Evolutionary conservation across 1,139 yeast genomes (phyloP).

Genomic region (Zygoascus hellenicus): DNA sequence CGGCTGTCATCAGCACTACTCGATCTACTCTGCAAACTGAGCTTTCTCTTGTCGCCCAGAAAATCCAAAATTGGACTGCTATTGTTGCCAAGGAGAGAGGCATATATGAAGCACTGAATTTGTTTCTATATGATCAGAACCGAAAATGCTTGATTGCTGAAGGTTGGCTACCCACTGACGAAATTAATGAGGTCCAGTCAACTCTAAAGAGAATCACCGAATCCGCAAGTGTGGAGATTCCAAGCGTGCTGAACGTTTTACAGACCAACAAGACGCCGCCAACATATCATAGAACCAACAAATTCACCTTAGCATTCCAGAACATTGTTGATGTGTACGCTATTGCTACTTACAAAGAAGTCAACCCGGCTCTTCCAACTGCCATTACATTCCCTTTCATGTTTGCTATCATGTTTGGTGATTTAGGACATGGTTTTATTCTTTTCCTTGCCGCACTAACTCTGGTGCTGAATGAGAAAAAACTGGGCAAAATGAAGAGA

Average conservation of each 20-base stretch:
- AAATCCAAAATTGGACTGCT: conserved; percentile 64
- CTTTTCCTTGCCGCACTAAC: conserved; percentile 65
- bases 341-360: conserved; percentile 88
- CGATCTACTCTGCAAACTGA: conserved; percentile 66
- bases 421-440: conserved; percentile 89
- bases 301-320: conserved; percentile 89
- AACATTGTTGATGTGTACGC: conserved; percentile 94
- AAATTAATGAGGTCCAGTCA: conserved; percentile 41
- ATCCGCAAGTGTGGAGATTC: conserved; percentile 48
- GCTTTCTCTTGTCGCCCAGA: conserved; percentile 66
- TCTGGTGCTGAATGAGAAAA: conserved; percentile 63
- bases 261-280: conserved; percentile 86
- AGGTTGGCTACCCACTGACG: conserved; percentile 83
- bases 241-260: conserved; percentile 75
- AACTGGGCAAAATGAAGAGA: conserved; percentile 59
- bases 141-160: conserved; percentile 92
- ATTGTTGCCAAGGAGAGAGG: conserved; percentile 64
- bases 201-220: conserved; percentile 56
- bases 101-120: conserved; percentile 68
- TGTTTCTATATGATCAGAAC: conserved; percentile 76
- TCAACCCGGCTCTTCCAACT: conserved; percentile 93
- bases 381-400: conserved; percentile 94
- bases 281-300: conserved; percentile 85
- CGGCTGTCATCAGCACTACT: conserved; percentile 67
- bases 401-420: conserved; percentile 99